Evolutionary conservation across 2,329 filamentous ascomycete genomes (phyloP), one percentile per base, ranked within the genome.

Genomic region (Cordyceps cateniannulata): DNA sequence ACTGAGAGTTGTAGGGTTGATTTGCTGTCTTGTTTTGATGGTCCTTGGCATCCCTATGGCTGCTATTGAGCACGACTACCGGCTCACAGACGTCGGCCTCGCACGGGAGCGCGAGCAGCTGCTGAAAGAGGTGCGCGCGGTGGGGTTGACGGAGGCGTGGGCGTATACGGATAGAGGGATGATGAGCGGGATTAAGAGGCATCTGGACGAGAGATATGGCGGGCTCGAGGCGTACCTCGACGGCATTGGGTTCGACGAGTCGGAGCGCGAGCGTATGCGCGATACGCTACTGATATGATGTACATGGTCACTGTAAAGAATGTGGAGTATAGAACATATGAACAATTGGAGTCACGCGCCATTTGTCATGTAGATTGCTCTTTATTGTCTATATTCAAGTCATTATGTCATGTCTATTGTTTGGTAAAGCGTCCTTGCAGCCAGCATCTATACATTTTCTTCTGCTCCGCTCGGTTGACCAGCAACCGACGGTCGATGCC

Each of bases 391-490:
- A 49, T 63, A 62, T 5, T 59, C 62, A 18, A 25, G 29, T 12
- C 55, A 57, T 62, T 48, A 18, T 25, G 38, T 60, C 29, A n/a
- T 62, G 61, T 75, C 71, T 78, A 81, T 77, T 79, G 81, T 76
- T 93, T 93, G 69, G 81, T 85, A 73, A 95, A 96, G 4, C 86
- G 85, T 32, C 89, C 91, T 74, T 96, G 91, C 72, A 96, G 85
- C 92, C 95, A 99, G 78, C 93, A 98, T 63, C 95, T 86, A 75
- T 98, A 98, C 95, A 99, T 99, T 77, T 98, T 99, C 53, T 96
- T 79, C 75, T 92, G 89, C 69, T 88, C 85, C 59, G 93, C 90
- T 65, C 95, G 85, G 73, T 99, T 99, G 60, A 99, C 91, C 60
- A 99, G 81, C 78, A 99, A 82, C 62, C 95, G 86, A 65, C 91